phyloP scores from a whole-genome alignment of 2,329 filamentous ascomycete genomes.

The Colletotrichum orchidophilum region DNA sequence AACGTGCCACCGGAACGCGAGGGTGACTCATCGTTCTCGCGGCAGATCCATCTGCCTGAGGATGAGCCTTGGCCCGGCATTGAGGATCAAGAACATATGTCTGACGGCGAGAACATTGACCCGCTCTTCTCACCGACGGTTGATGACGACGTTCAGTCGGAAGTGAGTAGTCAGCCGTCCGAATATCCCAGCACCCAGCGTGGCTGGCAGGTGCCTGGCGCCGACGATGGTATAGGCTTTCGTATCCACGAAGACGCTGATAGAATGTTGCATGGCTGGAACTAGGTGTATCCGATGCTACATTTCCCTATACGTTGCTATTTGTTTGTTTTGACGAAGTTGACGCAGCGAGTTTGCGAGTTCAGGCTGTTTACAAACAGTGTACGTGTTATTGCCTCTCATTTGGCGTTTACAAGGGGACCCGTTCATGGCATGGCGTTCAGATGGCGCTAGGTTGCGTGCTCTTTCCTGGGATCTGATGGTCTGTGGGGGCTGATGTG shows the following conservation, averaged over 20 bases:
- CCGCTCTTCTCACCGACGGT: constrained; percentile 43
- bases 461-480: not conserved
- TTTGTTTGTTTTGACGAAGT: constrained; percentile 19
- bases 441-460: not conserved
- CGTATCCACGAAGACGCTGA: constrained; percentile 52
- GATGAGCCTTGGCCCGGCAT: constrained; percentile 68
- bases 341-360: constrained; percentile 30
- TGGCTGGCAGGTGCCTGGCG: constrained; percentile 46
- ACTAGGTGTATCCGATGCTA: not conserved
- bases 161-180: constrained; percentile 61
- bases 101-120: constrained; percentile 62
- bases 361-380: constrained; percentile 21
- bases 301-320: not conserved
- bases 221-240: constrained; percentile 41
- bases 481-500: not conserved
- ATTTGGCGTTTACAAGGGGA: constrained; percentile 7
- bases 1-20: constrained; percentile 30
- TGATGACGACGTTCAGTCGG: constrained; percentile 44
- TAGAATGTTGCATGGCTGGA: constrained; percentile 27
- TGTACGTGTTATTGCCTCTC: not conserved
- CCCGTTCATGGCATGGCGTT: constrained; percentile 17
- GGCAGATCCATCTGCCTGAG: constrained; percentile 54
- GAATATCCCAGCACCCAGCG: constrained; percentile 65
- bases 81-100: constrained; percentile 57
- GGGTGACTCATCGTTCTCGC: constrained; percentile 39